Percentiles rank a stretch among this genome's conserved stretches.
Evolutionary conservation across 768 basidiomycete species (phyloP).

Genomic region (Infundibulicybe gibba): DNA sequence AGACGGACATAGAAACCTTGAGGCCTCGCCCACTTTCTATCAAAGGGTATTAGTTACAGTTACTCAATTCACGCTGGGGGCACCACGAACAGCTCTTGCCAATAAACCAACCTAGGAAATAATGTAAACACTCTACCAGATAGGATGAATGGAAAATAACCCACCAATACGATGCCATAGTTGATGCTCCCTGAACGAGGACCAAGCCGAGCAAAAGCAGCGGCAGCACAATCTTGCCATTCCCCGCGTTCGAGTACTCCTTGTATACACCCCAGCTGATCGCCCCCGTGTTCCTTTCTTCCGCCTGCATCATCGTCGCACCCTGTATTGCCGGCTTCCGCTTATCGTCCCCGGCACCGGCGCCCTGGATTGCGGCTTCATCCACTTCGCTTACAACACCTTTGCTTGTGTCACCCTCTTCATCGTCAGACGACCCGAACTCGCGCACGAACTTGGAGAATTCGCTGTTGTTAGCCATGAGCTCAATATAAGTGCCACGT

Average conservation of each 20-base stretch:
- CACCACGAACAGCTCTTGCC: constrained; percentile 59
- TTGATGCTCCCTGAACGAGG: constrained; percentile 64
- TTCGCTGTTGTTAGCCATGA: constrained; percentile 59
- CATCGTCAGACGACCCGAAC: constrained; percentile 69
- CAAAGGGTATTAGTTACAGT: constrained; percentile 7
- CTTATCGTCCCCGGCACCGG: constrained; percentile 19
- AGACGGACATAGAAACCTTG: constrained; percentile 69
- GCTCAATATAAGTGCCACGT: constrained; percentile 71
- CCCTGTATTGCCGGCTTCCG: constrained; percentile 38
- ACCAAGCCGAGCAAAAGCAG: constrained; percentile 56
- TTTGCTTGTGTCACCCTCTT: constrained; percentile 41
- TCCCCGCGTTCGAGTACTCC: constrained; percentile 67
- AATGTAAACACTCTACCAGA: constrained; percentile 8
- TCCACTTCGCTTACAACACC: constrained; percentile 39
- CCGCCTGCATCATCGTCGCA: constrained; percentile 71
- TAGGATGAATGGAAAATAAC: constrained; percentile 11
- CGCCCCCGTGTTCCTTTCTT: constrained; percentile 79
- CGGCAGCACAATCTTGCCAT: constrained; percentile 63
- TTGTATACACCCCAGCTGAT: constrained; percentile 53
- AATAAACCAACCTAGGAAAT: constrained; percentile 68
- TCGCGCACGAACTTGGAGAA: constrained; percentile 75
- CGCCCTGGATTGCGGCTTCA: constrained; percentile 18
- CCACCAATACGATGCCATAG: constrained; percentile 75
- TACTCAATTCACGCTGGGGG: background rate
- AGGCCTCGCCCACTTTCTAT: constrained; percentile 50